These are phyloP conservation scores for Niveomyces coronatus DNA, from an alignment of 2,329 filamentous ascomycete species.

Conservation along the genomic window DNA sequence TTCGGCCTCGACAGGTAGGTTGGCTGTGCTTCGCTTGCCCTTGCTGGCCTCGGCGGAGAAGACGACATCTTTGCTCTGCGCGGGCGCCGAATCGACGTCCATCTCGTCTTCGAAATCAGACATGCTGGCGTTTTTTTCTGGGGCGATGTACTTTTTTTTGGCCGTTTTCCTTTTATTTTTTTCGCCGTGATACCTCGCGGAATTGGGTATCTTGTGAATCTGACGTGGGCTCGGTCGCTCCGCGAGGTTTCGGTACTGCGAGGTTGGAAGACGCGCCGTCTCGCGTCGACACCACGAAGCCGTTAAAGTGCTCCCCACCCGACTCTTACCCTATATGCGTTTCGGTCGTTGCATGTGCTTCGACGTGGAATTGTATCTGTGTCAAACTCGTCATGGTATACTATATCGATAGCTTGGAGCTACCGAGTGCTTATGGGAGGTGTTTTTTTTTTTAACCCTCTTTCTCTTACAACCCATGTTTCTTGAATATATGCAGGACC, in stretches of 20 bases:
- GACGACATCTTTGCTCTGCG: constrained; percentile 35
- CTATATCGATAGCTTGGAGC: no score
- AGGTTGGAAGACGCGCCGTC: constrained; percentile 6
- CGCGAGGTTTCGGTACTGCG: no score
- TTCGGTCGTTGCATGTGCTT: no score
- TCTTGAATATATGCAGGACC: no score
- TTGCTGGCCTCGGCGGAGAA: constrained; percentile 75
- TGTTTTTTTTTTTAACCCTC: no score
- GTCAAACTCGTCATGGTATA: no score
- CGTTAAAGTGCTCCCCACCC: constrained; percentile 8
- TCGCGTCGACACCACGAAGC: constrained; percentile 3
- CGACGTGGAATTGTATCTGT: no score
- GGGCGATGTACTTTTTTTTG: background rate
- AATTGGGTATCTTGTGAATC: background rate
- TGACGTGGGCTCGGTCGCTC: no score
- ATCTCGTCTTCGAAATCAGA: constrained; percentile 52
- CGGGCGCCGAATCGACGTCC: constrained; percentile 43
- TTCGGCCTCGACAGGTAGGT: constrained; percentile 86
- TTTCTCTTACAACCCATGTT: no score
- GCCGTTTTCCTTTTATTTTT: background rate
- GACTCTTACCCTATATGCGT: constrained; percentile 5
- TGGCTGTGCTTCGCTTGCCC: constrained; percentile 85
- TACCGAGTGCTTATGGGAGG: no score
- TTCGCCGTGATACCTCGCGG: background rate
- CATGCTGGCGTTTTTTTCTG: constrained; percentile 28